Evolutionary conservation across 1,139 yeast species (phyloP).

Genomic region (Hemisphaericaspora lyxosophila): DNA sequence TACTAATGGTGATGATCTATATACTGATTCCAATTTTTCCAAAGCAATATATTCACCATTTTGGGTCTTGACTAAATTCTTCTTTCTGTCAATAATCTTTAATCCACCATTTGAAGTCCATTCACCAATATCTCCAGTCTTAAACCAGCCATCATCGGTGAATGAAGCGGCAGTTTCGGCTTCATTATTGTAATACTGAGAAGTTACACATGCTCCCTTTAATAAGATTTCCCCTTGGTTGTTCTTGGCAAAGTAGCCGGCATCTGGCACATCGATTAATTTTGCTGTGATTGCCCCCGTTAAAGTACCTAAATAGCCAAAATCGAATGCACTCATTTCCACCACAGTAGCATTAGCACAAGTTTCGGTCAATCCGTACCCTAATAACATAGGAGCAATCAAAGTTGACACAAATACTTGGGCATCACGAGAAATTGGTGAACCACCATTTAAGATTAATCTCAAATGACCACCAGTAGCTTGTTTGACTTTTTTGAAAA

Average conservation of each 20-base stretch:
- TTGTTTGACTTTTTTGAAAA: constrained; percentile 85
- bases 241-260: constrained; percentile 88
- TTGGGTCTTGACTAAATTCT: constrained; percentile 91
- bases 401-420: constrained; percentile 77
- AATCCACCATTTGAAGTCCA: constrained; percentile 83
- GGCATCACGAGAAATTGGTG: constrained; percentile 85
- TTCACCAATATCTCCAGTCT: constrained; percentile 96
- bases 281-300: constrained; percentile 84
- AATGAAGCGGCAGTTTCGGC: constrained; percentile 79
- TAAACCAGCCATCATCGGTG: constrained; percentile 89
- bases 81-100: constrained; percentile 87
- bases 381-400: constrained; percentile 86
- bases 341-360: constrained; percentile 82
- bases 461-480: constrained; percentile 94
- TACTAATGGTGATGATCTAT: constrained; percentile 80
- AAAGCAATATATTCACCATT: constrained; percentile 98
- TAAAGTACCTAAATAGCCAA: constrained; percentile 78
- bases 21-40: constrained; percentile 83
- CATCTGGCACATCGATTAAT: constrained; percentile 87
- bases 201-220: constrained; percentile 69
- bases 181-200: constrained; percentile 80
- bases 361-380: constrained; percentile 97
- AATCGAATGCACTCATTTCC: constrained; percentile 64
- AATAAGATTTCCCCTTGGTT: constrained; percentile 91
- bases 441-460: constrained; percentile 85